phyloP scores from a whole-genome alignment of 2,329 filamentous ascomycete species.

The Talaromyces rugulosus region DNA sequence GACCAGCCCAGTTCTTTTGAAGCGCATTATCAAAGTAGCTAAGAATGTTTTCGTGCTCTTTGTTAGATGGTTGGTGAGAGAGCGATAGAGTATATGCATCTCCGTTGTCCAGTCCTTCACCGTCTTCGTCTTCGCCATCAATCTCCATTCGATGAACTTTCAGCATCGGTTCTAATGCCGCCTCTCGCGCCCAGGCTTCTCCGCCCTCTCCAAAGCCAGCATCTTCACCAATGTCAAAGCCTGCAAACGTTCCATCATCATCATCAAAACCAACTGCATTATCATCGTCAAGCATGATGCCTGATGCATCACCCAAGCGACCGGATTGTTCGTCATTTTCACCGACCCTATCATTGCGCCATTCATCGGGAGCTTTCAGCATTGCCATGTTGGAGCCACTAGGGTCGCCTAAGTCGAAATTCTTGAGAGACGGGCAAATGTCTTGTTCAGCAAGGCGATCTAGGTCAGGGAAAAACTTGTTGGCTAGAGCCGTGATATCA shows the following conservation, averaged over 20 bases:
- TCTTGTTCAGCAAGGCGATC: slow-evolving; percentile 75
- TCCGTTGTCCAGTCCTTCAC: slow-evolving; percentile 58
- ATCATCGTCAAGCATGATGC: slow-evolving; percentile 81
- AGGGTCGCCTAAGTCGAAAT: slow-evolving; percentile 83
- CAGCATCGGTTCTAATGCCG: slow-evolving; percentile 79
- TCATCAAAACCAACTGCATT: slow-evolving; percentile 78
- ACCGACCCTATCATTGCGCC: slow-evolving; percentile 64
- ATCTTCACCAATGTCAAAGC: slow-evolving; percentile 64
- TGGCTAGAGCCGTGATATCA: slow-evolving; percentile 69
- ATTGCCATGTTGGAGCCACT: slow-evolving; percentile 88
- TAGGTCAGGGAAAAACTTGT: slow-evolving; percentile 82
- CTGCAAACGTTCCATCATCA: slow-evolving; percentile 67
- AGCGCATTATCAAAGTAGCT: slow-evolving; percentile 95
- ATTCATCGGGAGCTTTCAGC: slow-evolving; percentile 81
- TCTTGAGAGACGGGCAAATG: slow-evolving; percentile 91
- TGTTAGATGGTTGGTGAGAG: slow-evolving; percentile 63
- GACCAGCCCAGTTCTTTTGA: slow-evolving; percentile 95
- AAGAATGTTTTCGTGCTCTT: slow-evolving; percentile 86
- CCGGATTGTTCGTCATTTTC: slow-evolving; percentile 39
- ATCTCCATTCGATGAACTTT: slow-evolving; percentile 61
- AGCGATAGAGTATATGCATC: slow-evolving; percentile 78
- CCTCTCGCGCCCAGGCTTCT: slow-evolving; percentile 90
- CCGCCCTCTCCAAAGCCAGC: slow-evolving; percentile 88
- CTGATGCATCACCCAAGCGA: slow-evolving; percentile 64
- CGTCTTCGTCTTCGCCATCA: slow-evolving; percentile 51